Conservation (phyloP, 2,329 filamentous ascomycete species). For the Dendryphion nanum region DNA sequence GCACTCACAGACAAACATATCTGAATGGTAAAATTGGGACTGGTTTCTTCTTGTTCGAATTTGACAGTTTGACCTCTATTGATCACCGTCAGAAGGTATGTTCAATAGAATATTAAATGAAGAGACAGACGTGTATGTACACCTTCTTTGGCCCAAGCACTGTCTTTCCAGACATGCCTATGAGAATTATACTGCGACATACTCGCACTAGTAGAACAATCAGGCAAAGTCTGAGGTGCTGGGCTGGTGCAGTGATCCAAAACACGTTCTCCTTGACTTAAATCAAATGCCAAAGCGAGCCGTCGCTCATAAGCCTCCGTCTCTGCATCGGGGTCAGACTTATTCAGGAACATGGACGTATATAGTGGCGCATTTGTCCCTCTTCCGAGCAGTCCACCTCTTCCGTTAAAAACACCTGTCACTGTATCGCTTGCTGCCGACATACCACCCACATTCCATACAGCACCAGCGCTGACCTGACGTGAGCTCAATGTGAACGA, state of each 20-base stretch:
- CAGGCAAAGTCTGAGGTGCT: too few relatives aligned
- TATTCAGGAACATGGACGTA: slow-evolving; percentile 55
- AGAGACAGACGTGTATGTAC: slow-evolving; percentile 31
- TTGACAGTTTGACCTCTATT: slow-evolving; percentile 17
- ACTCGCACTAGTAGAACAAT: too few relatives aligned
- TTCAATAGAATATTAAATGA: not conserved
- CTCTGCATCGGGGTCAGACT: slow-evolving; percentile 56
- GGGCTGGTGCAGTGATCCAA: slow-evolving; percentile 44
- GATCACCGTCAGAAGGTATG: not conserved
- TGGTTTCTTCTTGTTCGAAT: slow-evolving; percentile 29
- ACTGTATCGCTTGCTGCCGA: slow-evolving; percentile 56
- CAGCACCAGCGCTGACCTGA: slow-evolving; percentile 63
- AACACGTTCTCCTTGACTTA: slow-evolving; percentile 68
- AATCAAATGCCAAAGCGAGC: slow-evolving; percentile 75
- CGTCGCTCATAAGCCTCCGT: slow-evolving; percentile 69
- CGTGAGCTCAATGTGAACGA: slow-evolving; percentile 21
- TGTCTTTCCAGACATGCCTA: slow-evolving; percentile 41
- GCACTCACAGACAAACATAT: slow-evolving; percentile 45
- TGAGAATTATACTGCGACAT: too few relatives aligned
- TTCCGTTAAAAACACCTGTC: slow-evolving; percentile 57
- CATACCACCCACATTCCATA: slow-evolving; percentile 77
- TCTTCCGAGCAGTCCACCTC: slow-evolving; percentile 63
- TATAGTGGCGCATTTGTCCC: slow-evolving; percentile 70
- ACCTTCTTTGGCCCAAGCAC: slow-evolving; percentile 40
- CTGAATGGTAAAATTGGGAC: slow-evolving; percentile 76